phyloP scores from a whole-genome alignment of 345 rosid species.

The Xanthoceras sorbifolium region DNA sequence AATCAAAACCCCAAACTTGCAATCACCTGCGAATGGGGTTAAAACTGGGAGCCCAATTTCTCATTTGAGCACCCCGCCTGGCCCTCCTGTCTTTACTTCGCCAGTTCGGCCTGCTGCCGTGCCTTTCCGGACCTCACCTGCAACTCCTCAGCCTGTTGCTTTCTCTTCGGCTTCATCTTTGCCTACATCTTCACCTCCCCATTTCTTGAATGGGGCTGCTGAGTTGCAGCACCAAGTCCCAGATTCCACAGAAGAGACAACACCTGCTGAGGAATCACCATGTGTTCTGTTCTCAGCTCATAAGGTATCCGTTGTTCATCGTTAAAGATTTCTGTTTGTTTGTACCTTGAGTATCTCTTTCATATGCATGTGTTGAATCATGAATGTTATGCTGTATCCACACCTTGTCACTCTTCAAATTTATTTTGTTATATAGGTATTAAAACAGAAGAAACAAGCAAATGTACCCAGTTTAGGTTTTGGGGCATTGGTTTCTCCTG shows the following conservation, averaged over 20 bases:
- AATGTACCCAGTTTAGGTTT: conserved; percentile 90
- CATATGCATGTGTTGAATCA: background rate
- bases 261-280: conserved; percentile 45
- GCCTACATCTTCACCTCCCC: conserved; percentile 81
- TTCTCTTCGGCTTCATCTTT: conserved; percentile 72
- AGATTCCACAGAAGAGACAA: conserved; percentile 54
- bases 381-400: background rate
- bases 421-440: conserved; percentile 44
- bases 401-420: background rate
- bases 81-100: conserved; percentile 84
- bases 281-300: conserved; percentile 75
- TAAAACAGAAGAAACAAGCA: conserved; percentile 85
- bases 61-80: conserved; percentile 90
- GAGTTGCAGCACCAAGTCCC: conserved; percentile 57
- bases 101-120: conserved; percentile 95
- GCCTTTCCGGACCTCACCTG: conserved; percentile 87
- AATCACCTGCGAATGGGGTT: conserved; percentile 67
- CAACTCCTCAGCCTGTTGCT: conserved; percentile 90
- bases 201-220: conserved; percentile 65
- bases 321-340: background rate
- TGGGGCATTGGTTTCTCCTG: conserved; percentile 90
- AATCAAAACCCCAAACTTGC: conserved; percentile 43
- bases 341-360: background rate
- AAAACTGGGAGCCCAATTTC: conserved; percentile 67
- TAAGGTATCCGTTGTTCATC: conserved; percentile 51